Conservation (phyloP, 768 basidiomycete species). For the Tephrocybe sp. region DNA sequence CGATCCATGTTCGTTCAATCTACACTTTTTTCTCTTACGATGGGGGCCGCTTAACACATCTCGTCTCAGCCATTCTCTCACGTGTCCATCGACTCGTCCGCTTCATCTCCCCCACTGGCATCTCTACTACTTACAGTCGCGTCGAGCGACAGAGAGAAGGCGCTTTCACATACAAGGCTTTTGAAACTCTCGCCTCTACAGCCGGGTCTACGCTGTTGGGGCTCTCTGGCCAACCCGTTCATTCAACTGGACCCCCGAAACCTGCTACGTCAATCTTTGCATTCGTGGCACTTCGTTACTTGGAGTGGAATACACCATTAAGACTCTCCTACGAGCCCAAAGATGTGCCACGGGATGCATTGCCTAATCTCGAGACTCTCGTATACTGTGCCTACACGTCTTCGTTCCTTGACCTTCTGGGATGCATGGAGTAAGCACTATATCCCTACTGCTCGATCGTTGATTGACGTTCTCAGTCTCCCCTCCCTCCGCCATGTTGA, state of each 20-base stretch:
- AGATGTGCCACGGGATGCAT: not conserved
- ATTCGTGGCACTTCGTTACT: not conserved
- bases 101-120: not conserved
- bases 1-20: not conserved
- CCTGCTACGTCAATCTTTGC: not conserved
- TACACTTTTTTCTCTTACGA: not conserved
- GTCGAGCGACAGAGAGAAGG: not conserved
- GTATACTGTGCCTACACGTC: not conserved
- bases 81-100: not conserved
- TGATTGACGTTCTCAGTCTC: not conserved
- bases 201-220: not conserved
- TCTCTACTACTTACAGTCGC: too few species aligned
- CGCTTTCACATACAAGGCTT: not conserved
- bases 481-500: not conserved
- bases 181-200: not conserved
- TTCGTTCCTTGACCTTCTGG: not conserved
- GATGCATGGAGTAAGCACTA: not conserved
- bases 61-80: not conserved
- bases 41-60: not conserved
- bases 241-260: not conserved
- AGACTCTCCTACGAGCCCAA: not conserved
- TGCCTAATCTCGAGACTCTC: not conserved
- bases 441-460: too few species aligned
- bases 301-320: slow-evolving; percentile 1
- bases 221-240: not conserved